phyloP scores from a whole-genome alignment of 768 basidiomycete genomes.

The Mycena olivaceomarginata region DNA sequence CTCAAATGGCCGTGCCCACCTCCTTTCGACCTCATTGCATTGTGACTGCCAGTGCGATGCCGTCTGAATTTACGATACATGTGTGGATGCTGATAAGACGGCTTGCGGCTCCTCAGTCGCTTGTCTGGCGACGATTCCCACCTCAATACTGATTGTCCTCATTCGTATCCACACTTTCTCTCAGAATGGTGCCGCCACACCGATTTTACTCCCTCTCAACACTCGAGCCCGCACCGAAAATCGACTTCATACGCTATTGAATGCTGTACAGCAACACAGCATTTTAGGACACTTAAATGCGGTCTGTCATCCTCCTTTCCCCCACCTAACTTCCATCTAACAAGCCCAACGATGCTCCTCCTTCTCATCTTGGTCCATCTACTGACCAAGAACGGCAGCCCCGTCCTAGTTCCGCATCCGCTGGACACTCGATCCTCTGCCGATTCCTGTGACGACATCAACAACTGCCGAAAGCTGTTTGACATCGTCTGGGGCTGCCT shows the following conservation, averaged over 20 bases:
- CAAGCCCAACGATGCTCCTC: conserved; percentile 12
- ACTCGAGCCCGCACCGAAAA: not conserved
- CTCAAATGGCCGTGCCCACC: too few species aligned
- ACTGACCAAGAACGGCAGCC: not conserved
- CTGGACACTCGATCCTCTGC: not conserved
- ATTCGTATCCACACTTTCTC: not conserved
- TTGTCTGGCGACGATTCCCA: not conserved
- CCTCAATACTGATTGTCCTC: not conserved
- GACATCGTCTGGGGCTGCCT: conserved; percentile 48
- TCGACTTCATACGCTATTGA: not conserved
- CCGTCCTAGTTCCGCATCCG: not conserved
- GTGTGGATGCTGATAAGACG: not conserved
- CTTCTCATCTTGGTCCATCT: not conserved
- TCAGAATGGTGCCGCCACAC: not conserved
- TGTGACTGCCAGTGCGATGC: not conserved
- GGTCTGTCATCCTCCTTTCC: not conserved
- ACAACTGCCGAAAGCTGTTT: conserved; percentile 27
- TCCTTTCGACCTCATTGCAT: not conserved
- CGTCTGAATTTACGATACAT: not conserved
- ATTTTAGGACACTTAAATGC: not conserved
- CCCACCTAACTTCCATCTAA: too few species aligned
- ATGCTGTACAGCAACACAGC: not conserved
- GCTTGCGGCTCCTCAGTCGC: too few species aligned
- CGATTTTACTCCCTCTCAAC: not conserved
- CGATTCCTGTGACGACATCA: conserved; percentile 13